These are phyloP conservation scores for Chlamydomonas schloesseri DNA, from an alignment of 139 green algal genomes.

Conservation along the genomic window DNA sequence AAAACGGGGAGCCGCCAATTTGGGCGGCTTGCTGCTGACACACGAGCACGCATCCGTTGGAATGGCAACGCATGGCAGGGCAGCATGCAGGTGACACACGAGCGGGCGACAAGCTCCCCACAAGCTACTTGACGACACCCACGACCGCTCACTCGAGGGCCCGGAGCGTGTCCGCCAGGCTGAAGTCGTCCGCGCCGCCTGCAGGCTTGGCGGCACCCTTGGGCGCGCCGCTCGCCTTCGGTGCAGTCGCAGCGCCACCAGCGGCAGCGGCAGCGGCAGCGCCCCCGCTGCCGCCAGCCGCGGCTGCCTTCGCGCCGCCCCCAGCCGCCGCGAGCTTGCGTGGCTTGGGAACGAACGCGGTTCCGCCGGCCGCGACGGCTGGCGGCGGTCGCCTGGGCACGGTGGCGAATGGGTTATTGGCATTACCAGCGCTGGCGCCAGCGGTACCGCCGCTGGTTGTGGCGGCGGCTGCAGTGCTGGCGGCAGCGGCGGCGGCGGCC, in stretches of 20 bases:
- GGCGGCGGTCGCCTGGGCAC: not conserved
- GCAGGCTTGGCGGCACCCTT: not conserved
- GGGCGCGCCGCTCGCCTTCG: not conserved
- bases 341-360: too few relatives aligned
- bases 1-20: too few relatives aligned
- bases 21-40: too few relatives aligned
- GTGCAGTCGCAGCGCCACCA: not conserved
- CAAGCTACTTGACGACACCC: too few relatives aligned
- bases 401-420: constrained; percentile 31
- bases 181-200: not conserved
- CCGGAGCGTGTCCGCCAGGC: not conserved
- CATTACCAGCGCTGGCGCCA: too few relatives aligned
- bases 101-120: too few relatives aligned
- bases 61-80: too few relatives aligned
- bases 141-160: constrained; percentile 20
- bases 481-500: not conserved
- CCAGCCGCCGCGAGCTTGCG: not conserved
- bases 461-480: not conserved
- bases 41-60: too few relatives aligned
- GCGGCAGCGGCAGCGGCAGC: not conserved
- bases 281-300: not conserved
- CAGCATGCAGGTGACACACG: not conserved
- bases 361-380: too few relatives aligned
- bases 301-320: too few relatives aligned
- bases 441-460: too few relatives aligned